Percentiles rank a stretch among this genome's conserved stretches.
Evolutionary conservation across 768 basidiomycete genomes (phyloP).

Genomic region (Amanita subjunquillea): DNA sequence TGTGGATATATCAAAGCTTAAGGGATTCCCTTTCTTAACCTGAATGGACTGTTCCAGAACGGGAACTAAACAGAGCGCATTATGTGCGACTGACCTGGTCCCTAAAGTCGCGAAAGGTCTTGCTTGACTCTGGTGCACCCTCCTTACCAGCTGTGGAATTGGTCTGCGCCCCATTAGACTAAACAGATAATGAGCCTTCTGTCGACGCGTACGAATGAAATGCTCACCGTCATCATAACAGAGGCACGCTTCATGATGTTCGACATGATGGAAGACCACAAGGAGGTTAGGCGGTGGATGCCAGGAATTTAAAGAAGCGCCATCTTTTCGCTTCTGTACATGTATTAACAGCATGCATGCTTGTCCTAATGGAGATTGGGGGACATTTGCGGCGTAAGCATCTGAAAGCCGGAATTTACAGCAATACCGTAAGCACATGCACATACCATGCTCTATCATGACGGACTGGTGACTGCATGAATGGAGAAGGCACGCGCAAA

Average conservation of each 20-base stretch:
- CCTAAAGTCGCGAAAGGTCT: conserved; percentile 30
- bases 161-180: not conserved
- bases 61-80: not conserved
- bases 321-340: not conserved
- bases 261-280: not conserved
- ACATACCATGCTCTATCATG: not conserved
- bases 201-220: not conserved
- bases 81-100: conserved; percentile 23
- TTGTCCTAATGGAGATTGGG: not conserved
- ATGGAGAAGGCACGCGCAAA: not conserved
- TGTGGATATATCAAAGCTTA: conserved; percentile 26
- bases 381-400: not conserved
- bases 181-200: not conserved
- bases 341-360: not conserved
- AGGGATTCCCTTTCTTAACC: conserved; percentile 33
- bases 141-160: not conserved
- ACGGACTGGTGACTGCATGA: no score
- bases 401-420: not conserved
- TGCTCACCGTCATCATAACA: not conserved
- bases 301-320: not conserved
- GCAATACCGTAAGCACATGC: not conserved
- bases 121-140: conserved; percentile 4
- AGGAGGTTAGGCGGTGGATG: not conserved
- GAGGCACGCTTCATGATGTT: not conserved
- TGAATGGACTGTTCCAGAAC: conserved; percentile 12